A percentile compares a stretch with the other conserved stretches of the same genome.
Conservation (phyloP, 2,329 filamentous ascomycete genomes). For the Talaromyces atroroseus region DNA sequence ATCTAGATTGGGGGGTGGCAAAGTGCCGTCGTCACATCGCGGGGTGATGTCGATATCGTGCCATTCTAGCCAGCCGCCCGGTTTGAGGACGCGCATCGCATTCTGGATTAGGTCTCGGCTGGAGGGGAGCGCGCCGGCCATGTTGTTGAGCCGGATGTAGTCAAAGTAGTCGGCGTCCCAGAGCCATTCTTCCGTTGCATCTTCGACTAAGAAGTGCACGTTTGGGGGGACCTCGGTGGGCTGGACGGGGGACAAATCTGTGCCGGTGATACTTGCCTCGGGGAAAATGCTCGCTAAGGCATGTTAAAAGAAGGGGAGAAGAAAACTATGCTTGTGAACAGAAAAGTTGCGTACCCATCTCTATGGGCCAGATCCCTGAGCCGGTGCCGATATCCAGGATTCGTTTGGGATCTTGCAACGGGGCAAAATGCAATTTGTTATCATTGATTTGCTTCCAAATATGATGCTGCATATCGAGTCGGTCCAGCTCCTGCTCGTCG, state of each 20-base stretch:
- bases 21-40: conserved; percentile 51
- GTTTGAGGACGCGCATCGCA: conserved; percentile 21
- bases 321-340: conserved; percentile 6
- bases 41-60: conserved; percentile 43
- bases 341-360: conserved; percentile 48
- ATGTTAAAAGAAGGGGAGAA: not conserved
- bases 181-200: conserved; percentile 59
- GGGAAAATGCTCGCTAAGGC: conserved; percentile 45
- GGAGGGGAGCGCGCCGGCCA: conserved; percentile 54
- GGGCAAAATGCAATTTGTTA: conserved; percentile 43
- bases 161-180: conserved; percentile 49
- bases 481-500: conserved; percentile 51
- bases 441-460: conserved; percentile 46
- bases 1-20: conserved; percentile 39
- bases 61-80: conserved; percentile 49
- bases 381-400: conserved; percentile 58
- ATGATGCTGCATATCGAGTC: conserved; percentile 52
- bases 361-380: conserved; percentile 63
- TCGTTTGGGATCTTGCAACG: conserved; percentile 40
- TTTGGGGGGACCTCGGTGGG: conserved; percentile 63
- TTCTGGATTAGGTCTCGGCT: conserved; percentile 50
- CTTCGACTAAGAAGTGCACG: conserved; percentile 68
- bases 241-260: conserved; percentile 64
- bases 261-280: conserved; percentile 54
- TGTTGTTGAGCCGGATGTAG: conserved; percentile 55